phyloP scores from a whole-genome alignment of 441 rosid genomes.

The Gossypium gossypioides region DNA sequence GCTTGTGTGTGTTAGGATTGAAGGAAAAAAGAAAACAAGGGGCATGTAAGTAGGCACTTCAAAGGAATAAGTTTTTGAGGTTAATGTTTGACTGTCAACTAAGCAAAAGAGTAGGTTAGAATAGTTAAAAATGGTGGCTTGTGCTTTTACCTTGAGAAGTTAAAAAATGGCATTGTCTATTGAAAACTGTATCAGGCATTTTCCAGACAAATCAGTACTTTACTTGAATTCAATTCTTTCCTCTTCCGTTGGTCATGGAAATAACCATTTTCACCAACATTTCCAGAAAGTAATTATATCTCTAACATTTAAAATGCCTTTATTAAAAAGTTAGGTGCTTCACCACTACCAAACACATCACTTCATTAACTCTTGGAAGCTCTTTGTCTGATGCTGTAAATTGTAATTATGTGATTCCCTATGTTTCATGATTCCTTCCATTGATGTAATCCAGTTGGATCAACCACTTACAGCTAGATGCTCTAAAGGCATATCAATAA shows the following conservation, averaged over 20 bases:
- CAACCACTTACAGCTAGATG: slow-evolving; percentile 2
- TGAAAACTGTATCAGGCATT: not conserved
- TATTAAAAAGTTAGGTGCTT: not conserved
- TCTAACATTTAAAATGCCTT: too few relatives aligned
- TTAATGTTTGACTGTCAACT: too few relatives aligned
- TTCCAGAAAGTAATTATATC: not conserved
- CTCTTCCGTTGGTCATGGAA: not conserved
- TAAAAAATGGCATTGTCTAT: not conserved
- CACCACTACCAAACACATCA: not conserved
- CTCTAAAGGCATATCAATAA: not conserved
- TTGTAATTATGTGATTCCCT: not conserved
- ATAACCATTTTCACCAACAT: not conserved
- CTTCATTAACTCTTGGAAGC: not conserved
- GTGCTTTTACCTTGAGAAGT: not conserved
- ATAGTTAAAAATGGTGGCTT: not conserved
- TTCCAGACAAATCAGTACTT: not conserved
- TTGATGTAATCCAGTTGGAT: not conserved
- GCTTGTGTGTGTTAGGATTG: too few relatives aligned
- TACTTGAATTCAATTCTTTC: not conserved
- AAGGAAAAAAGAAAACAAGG: too few relatives aligned
- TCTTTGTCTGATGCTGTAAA: not conserved
- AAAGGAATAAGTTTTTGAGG: too few relatives aligned
- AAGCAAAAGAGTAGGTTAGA: too few relatives aligned
- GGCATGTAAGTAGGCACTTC: too few relatives aligned
- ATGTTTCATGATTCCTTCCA: not conserved